Conservation (phyloP, 2,329 filamentous ascomycete genomes). For the Coleophoma crateriformis region DNA sequence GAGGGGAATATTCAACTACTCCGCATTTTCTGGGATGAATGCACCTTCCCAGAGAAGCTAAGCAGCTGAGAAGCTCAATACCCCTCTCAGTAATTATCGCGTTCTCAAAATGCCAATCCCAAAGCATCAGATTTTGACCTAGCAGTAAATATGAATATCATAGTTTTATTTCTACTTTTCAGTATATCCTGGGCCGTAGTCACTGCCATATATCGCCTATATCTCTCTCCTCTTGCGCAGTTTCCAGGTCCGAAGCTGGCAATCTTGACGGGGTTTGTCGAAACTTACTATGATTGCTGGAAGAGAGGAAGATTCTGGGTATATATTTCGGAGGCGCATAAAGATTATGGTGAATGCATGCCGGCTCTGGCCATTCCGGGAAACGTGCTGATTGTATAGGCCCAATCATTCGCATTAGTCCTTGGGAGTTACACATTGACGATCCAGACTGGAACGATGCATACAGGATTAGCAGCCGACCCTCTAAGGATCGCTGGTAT, state of each 20-base stretch:
- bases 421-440: conserved; percentile 22
- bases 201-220: conserved; percentile 7
- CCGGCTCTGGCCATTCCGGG: background rate
- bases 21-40: too few species aligned
- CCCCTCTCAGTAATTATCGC: too few species aligned
- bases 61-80: too few species aligned
- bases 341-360: background rate
- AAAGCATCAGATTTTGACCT: too few species aligned
- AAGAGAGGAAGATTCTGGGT: conserved; percentile 33
- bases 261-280: conserved; percentile 6
- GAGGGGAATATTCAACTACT: too few species aligned
- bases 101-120: background rate
- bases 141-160: too few species aligned
- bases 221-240: conserved; percentile 12
- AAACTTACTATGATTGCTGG: conserved; percentile 33
- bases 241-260: conserved; percentile 14
- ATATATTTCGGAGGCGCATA: conserved; percentile 22
- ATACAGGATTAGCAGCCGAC: conserved; percentile 6
- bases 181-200: background rate
- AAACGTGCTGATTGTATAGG: conserved; percentile 2
- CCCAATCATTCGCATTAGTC: conserved; percentile 22
- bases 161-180: too few species aligned
- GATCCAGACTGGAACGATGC: conserved; percentile 18
- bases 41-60: too few species aligned
- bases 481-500: conserved; percentile 9